These are phyloP conservation scores for Panicum miliaceum DNA, from an alignment of 176 grass and related monocot species.

Conservation along the genomic window DNA sequence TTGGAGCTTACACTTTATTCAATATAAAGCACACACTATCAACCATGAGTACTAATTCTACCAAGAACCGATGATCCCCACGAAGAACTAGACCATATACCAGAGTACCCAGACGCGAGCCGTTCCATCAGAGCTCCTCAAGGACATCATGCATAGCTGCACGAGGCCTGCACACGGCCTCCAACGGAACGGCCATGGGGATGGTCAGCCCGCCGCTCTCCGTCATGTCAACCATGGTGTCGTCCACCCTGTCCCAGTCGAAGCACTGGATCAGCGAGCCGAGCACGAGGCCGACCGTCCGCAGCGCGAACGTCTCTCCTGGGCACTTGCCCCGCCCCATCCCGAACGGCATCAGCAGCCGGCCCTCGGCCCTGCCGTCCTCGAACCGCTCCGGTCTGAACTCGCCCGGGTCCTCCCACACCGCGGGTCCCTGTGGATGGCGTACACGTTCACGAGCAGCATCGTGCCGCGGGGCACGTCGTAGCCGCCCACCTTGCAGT, in stretches of 20 bases:
- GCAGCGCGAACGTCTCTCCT: neutral
- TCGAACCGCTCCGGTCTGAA: constrained; percentile 59
- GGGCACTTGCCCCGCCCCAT: constrained; percentile 16
- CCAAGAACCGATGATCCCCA: too few species aligned
- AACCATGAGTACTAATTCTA: neutral
- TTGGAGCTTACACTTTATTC: too few species aligned
- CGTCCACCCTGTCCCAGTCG: neutral
- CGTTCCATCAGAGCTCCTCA: neutral
- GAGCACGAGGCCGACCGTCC: neutral
- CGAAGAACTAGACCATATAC: too few species aligned
- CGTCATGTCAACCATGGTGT: neutral
- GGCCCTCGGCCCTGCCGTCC: neutral
- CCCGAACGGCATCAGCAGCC: constrained; percentile 1
- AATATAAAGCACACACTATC: neutral
- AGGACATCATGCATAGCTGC: neutral
- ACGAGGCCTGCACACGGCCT: neutral
- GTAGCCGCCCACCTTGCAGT: constrained; percentile 52
- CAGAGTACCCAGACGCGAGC: too few species aligned
- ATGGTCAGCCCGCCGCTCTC: neutral
- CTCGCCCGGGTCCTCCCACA: constrained; percentile 35
- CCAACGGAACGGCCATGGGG: neutral
- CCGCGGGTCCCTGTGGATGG: constrained; percentile 43
- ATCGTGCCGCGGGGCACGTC: constrained; percentile 43
- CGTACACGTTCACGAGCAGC: constrained; percentile 53
- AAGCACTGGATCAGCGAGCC: neutral